phyloP scores from a whole-genome alignment of 257 asterid genomes.

The Fraxinus quadrangulata region DNA sequence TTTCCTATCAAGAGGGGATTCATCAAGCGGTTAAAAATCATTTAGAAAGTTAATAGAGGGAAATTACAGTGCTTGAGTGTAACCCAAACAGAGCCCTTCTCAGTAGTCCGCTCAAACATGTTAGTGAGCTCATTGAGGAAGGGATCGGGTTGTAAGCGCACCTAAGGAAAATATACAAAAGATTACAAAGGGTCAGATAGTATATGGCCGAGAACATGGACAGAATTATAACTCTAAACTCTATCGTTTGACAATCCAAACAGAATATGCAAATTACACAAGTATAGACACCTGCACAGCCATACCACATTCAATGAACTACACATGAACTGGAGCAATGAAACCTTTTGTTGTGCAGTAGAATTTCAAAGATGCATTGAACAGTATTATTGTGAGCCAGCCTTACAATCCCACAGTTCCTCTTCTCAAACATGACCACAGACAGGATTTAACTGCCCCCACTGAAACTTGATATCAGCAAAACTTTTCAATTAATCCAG shows the following conservation, averaged over 20 bases:
- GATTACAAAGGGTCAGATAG: not conserved
- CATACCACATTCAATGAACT: not conserved
- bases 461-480: not conserved
- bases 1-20: not conserved
- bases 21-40: constrained; percentile 9
- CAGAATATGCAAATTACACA: not conserved
- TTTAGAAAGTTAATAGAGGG: constrained; percentile 11
- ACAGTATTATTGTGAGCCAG: not conserved
- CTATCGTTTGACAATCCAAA: not conserved
- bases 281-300: not conserved
- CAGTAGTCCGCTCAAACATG: constrained; percentile 80
- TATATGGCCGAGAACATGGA: not conserved
- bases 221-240: not conserved
- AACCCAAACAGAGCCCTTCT: constrained; percentile 91
- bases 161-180: constrained; percentile 42
- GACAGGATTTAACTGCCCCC: not conserved
- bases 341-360: not conserved
- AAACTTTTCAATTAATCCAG: not conserved
- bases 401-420: not conserved
- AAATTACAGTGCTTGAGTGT: constrained; percentile 71
- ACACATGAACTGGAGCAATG: not conserved
- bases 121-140: constrained; percentile 74
- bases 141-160: constrained; percentile 76
- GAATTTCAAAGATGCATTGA: not conserved
- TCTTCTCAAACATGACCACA: not conserved